Base-by-base conservation (phyloP, 495 filamentous ascomycete species). In the Tuber umbilicatum region DNA sequence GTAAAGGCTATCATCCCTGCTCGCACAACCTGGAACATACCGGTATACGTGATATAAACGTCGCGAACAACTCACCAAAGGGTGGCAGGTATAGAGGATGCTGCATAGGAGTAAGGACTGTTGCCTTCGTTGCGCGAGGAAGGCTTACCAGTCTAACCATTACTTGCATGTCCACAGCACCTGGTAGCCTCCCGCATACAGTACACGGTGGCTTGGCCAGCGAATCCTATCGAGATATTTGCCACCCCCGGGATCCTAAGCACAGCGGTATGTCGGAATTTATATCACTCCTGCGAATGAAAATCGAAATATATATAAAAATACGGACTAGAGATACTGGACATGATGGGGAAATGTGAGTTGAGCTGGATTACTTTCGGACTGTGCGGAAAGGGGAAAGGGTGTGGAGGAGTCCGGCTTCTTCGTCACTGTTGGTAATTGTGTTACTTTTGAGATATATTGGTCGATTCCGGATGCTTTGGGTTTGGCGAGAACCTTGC, bases 391-490 rank as follows among this genome's bases (percentile, higher is more conserved):
- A 64, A 35, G 55, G 55, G 12, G 55, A 64, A 64, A 35, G 55
- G 55, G 23, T 35, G 31, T 17, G 35, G 35, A 64, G 27, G 27
- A 31, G 55, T 31, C 27, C 55, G 55, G 27, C 27, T 35, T 64
- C 55, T 35, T 35, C 27, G 55, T 35, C 31, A 35, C 55, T 64
- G 55, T 35, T 64, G 55, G 27, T 64, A 64, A 5, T 35, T 64
- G 55, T 64, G 14, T 64, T 64, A 64, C 55, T 64, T 64, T 64
- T 64, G 55, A 64, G 55, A 64, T 64, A 64, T 64, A 64, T 35
- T 35, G 16, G 55, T 64, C 55, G 31, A 64, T 35, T 64, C 55
- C 55, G 55, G 55, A 64, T 64, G 55, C 27, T 35, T 35, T 64
- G 55, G 55, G 12, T 35, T 64, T 64, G 55, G 55, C 3, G 27